Evolutionary conservation across 345 rosid genomes (phyloP), one percentile per base, ranked within the genome.

Genomic region (Gossypioides kirkii): DNA sequence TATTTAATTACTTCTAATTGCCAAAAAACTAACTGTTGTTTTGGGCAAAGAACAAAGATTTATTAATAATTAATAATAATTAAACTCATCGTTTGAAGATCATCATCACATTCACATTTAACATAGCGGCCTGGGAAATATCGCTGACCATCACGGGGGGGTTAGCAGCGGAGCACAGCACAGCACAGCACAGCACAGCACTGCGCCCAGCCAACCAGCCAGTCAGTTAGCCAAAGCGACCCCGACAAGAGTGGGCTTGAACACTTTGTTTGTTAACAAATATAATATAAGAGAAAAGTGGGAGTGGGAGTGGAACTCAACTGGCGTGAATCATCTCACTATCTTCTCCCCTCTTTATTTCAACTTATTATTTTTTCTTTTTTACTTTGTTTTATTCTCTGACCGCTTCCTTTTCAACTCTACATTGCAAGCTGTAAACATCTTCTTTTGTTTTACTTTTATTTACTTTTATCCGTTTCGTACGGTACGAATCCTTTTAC

Each of bases 281-380:
- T 50, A 50, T 16, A 50, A 50, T 50, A 50, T 32, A 50, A 16
- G 1, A 4, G 14, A 13, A 49, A 16, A 49, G 50, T 46, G 17
- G 50, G 61, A 32, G 38, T 32, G 38, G 38, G 7, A 32, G 38
- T 32, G 38, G 38, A 32, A 32, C 38, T 32, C 23, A 2, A 23
- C 32, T 16, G 75, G 23, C 79, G 32, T 80, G 83, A 78, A 42
- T 80, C 82, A 78, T 73, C 80, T 80, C 76, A 63, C 22, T 55
- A 60, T 61, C 54, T 43, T 49, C 50, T 10, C 50, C 22, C 54
- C 64, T 61, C 47, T 43, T 49, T 14, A 46, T 16, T 43, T 59
- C 52, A 6, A 26, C 61, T n/a, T n/a, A n/a, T n/a, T 32, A 13
- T 32, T 32, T 32, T 14, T 12, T n/a, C n/a, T 11, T 46, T 70